Base-by-base conservation (phyloP, 306 rosid species). In the Quercus glauca region DNA sequence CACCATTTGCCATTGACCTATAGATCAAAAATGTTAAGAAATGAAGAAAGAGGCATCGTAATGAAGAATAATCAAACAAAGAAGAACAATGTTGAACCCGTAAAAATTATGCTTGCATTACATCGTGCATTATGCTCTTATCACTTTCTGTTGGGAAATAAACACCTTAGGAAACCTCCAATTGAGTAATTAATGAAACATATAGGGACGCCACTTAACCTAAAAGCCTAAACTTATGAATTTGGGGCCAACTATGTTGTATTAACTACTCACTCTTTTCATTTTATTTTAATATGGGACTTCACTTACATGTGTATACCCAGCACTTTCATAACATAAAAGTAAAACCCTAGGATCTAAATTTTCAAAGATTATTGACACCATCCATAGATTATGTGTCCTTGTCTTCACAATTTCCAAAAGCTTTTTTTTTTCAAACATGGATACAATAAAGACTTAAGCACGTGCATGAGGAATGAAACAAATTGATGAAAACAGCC, bases 1-100 rank as follows among this genome's bases (percentile, higher is more conserved):
- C 80, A 81, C 80, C 84, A 49, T 82, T 74, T 23, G 71, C 88
- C 89, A 90, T 76, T 84, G 92, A 85, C 93, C 99, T 95, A 90
- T 65, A 81, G 59, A 82, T 69, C 73, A 82, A 73, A n/a, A 52
- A 69, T 70, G 33, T 73, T 73, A 81, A 4, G 73, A 73, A 74
- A 74, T 5, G 52, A 64, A 25, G 49, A 78, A 26, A 37, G 77
- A 75, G 80, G 79, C 73, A 64, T 29, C 26, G 20, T 58, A 37
- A 37, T 37, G 45, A 37, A 7, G 45, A 37, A 7, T 2, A 37
- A 37, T 37, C 11, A 37, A 37, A 49, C 53, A 18, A 68, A 20
- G 18, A 45, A 61, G 2, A 80, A 52, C 15, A 58, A 29, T 15
- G 43, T 63, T 6, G 7, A 63, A 28, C 13, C 43, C 21, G 0